phyloP scores from a whole-genome alignment of 2,329 filamentous ascomycete genomes.

The Colletotrichum sp. region DNA sequence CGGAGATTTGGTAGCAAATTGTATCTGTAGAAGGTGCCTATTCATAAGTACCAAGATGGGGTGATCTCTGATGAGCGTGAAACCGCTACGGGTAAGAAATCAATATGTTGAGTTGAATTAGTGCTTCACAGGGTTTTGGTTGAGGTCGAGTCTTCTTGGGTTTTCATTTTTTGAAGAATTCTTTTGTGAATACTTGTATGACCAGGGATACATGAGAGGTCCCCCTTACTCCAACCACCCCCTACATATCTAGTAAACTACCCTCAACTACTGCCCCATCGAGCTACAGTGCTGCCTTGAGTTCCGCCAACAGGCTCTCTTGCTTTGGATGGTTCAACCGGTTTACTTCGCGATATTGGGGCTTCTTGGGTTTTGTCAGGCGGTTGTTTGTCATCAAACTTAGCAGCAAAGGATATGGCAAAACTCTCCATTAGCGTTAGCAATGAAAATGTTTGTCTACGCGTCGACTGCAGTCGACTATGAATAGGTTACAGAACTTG shows the following conservation, averaged over 20 bases:
- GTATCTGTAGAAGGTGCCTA: not conserved
- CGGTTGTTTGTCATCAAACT: not conserved
- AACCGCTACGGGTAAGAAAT: not conserved
- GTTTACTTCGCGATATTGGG: no score
- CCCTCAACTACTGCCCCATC: no score
- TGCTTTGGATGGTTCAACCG: no score
- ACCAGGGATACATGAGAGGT: no score
- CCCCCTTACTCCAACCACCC: no score
- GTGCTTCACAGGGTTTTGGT: not conserved
- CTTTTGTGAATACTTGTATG: no score
- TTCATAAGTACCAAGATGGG: not conserved
- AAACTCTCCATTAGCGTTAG: not conserved
- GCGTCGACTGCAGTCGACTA: not conserved
- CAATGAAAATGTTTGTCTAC: rapidly evolving
- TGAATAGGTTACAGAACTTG: not conserved
- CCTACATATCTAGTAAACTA: no score
- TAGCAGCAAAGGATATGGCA: not conserved
- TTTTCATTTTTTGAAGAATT: not conserved
- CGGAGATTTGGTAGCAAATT: not conserved
- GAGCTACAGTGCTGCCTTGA: no score
- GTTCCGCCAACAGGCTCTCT: no score
- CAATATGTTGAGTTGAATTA: not conserved
- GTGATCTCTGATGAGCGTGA: rapidly evolving
- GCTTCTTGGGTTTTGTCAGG: no score
- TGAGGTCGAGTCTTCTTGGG: not conserved